These are phyloP conservation scores for Sporothrix curviconia DNA, from an alignment of 2,329 filamentous ascomycete genomes.

Conservation along the genomic window DNA sequence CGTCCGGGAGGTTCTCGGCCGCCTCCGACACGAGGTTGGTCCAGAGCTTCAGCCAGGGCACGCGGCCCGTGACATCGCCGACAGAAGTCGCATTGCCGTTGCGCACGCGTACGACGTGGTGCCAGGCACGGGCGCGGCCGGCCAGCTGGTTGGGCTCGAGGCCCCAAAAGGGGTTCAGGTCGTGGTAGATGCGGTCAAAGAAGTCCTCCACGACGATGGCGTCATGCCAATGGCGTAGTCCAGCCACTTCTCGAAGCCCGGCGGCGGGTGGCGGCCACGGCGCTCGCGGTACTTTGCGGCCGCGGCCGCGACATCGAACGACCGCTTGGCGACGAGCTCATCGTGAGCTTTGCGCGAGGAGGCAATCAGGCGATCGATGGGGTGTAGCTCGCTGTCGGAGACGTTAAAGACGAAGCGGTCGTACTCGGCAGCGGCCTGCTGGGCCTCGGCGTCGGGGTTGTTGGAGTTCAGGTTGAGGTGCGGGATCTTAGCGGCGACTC, in stretches of 20 bases:
- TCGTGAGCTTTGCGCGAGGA: slow-evolving; percentile 34
- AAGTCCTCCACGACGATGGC: slow-evolving; percentile 42
- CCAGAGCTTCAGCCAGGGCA: slow-evolving; percentile 43
- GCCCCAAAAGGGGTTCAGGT: slow-evolving; percentile 49
- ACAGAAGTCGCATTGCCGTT: slow-evolving; percentile 34
- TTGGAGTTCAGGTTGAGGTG: slow-evolving; percentile 2
- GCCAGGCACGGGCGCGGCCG: slow-evolving; percentile 35
- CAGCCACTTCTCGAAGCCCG: slow-evolving; percentile 43
- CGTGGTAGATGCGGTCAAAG: slow-evolving; percentile 49
- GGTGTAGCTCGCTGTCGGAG: slow-evolving; percentile 27
- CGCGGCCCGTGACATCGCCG: slow-evolving; percentile 35
- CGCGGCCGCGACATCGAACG: slow-evolving; percentile 35
- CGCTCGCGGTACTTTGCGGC: slow-evolving; percentile 40
- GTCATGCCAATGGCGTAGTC: slow-evolving; percentile 36
- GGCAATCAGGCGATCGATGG: slow-evolving; percentile 40
- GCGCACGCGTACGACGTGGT: slow-evolving; percentile 42
- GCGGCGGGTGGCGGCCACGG: slow-evolving; percentile 44
- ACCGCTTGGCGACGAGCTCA: slow-evolving; percentile 34
- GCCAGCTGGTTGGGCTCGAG: slow-evolving; percentile 33
- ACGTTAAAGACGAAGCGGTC: slow-evolving; percentile 1
- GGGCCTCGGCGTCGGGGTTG: slow-evolving; percentile 7
- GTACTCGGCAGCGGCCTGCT: slow-evolving; percentile 6
- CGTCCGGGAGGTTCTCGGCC: slow-evolving; percentile 50
- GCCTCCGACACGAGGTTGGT: slow-evolving; percentile 45
- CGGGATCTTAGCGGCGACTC: slow-evolving; percentile 9